phyloP scores from a whole-genome alignment of 1,284 basidiomycete genomes.

The Moesziomyces parantarcticus region DNA sequence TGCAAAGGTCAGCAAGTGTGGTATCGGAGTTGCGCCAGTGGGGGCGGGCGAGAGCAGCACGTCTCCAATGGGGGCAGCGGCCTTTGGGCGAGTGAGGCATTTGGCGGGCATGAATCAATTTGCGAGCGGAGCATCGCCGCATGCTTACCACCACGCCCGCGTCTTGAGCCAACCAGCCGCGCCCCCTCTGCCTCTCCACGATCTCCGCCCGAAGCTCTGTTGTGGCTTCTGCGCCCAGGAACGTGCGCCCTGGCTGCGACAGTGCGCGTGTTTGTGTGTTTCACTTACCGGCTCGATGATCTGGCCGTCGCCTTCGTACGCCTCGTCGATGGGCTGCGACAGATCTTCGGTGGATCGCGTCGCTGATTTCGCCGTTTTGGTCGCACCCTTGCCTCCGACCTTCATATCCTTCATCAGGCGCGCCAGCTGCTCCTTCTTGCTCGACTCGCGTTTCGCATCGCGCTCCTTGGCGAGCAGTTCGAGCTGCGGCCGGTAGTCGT shows the following conservation, averaged over 20 bases:
- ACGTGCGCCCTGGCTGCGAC: too few relatives aligned
- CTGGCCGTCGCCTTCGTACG: constrained; percentile 66
- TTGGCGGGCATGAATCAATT: constrained; percentile 20
- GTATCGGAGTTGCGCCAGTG: too few relatives aligned
- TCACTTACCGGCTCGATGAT: constrained; percentile 65
- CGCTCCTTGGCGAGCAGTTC: constrained; percentile 74
- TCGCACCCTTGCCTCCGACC: constrained; percentile 33
- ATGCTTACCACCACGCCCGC: neutral
- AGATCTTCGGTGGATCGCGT: constrained; percentile 32
- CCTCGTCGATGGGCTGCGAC: constrained; percentile 41
- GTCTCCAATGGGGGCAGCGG: too few relatives aligned
- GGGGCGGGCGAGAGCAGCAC: too few relatives aligned
- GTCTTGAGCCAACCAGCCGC: neutral
- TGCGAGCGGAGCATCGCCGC: constrained; percentile 7
- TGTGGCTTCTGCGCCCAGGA: too few relatives aligned
- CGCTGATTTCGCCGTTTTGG: constrained; percentile 10
- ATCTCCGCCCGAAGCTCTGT: too few relatives aligned
- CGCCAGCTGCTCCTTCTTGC: constrained; percentile 76
- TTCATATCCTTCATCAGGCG: constrained; percentile 87
- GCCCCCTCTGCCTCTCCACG: too few relatives aligned
- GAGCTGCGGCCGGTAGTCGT: constrained; percentile 91
- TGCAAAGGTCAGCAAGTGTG: constrained; percentile 7
- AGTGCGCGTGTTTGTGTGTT: neutral
- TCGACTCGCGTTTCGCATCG: constrained; percentile 76
- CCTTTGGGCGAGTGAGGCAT: too few relatives aligned